phyloP scores from a whole-genome alignment of 2,329 filamentous ascomycete genomes.

The Aspergillus sp. region DNA sequence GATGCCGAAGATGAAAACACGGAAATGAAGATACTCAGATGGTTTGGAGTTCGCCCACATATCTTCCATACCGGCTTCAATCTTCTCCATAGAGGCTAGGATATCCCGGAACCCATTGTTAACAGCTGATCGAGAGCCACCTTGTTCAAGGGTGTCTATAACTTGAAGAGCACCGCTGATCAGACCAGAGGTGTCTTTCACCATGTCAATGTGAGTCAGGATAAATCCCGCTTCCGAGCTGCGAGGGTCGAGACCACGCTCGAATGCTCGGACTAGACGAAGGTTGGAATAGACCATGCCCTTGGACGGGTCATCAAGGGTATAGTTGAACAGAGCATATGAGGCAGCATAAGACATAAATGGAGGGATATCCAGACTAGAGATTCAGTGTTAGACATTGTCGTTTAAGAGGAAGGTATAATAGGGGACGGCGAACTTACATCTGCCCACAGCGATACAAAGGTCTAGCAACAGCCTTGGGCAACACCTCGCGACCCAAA shows the following conservation, averaged over 20 bases:
- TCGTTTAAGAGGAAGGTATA: background rate
- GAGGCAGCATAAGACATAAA: conserved; percentile 82
- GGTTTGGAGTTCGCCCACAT: conserved; percentile 94
- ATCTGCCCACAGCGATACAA: conserved; percentile 81
- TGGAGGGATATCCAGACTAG: conserved; percentile 72
- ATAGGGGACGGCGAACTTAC: conserved; percentile 57
- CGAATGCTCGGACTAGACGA: conserved; percentile 85
- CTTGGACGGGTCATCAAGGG: conserved; percentile 55
- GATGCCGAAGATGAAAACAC: conserved; percentile 96
- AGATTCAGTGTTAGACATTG: background rate
- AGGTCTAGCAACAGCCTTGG: conserved; percentile 72
- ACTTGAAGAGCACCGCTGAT: conserved; percentile 70
- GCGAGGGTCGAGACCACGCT: conserved; percentile 78
- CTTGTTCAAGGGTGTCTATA: conserved; percentile 56
- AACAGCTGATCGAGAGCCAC: conserved; percentile 56
- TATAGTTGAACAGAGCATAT: conserved; percentile 65
- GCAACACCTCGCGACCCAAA: conserved; percentile 70
- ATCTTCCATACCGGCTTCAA: conserved; percentile 78
- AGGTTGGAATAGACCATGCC: conserved; percentile 63
- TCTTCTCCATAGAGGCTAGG: conserved; percentile 63
- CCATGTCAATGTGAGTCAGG: conserved; percentile 95
- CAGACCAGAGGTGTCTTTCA: conserved; percentile 76
- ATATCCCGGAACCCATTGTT: conserved; percentile 65
- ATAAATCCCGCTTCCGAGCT: conserved; percentile 95
- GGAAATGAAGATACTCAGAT: conserved; percentile 80